Evolutionary conservation across 176 grass and related monocot genomes (phyloP), one percentile per base, ranked within the genome.

Genomic region (Panicum miliaceum): DNA sequence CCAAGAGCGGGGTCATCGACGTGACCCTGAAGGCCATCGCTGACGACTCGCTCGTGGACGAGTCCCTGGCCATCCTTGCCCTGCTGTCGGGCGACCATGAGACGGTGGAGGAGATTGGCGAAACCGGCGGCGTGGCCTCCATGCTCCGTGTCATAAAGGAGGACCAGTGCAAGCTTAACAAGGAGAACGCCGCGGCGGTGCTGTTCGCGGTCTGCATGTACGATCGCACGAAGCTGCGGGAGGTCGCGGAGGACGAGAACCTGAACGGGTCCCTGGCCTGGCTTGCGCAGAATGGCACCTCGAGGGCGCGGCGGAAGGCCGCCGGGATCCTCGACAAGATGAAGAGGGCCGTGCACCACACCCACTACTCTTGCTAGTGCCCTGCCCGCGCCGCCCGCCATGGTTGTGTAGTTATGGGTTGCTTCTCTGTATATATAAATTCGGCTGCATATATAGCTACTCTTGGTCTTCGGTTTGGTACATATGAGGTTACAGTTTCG

Each of bases 181-280:
- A 92, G 57, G 94, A 94, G 90, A 97, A 97, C 20, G 92, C 94
- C 0, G 85, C 48, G 2, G 92, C 86, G 9, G 81, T 97, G 36
- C 90, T 97, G 8, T 89, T 82, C 37, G 72, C 90, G 3, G 67
- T 94, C 51, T 97, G 94, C 78, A 87, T 85, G 83, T 84, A 92
- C 1, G 76, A 97, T 67, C 83, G 90, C 76, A 71, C 81, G n/a
- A 97, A 86, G 51, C 68, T 89, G 34, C 82, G 79, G 76, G 86
- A 85, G 40, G 83, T 94, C 2, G 40, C 8, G 0, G 83, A 97
- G 62, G 88, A 94, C 0, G 94, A 97, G 80, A 87, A 85, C 14
- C 48, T 78, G 71, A 90, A 80, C 0, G 81, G 88, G 5, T 89
- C 92, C 4, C 48, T 97, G 65, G 82, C 83, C 42, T 88, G 77